Evolutionary conservation across 2,329 filamentous ascomycete species (phyloP), one percentile per base, ranked within the genome.

Genomic region (Leptographium flavum): DNA sequence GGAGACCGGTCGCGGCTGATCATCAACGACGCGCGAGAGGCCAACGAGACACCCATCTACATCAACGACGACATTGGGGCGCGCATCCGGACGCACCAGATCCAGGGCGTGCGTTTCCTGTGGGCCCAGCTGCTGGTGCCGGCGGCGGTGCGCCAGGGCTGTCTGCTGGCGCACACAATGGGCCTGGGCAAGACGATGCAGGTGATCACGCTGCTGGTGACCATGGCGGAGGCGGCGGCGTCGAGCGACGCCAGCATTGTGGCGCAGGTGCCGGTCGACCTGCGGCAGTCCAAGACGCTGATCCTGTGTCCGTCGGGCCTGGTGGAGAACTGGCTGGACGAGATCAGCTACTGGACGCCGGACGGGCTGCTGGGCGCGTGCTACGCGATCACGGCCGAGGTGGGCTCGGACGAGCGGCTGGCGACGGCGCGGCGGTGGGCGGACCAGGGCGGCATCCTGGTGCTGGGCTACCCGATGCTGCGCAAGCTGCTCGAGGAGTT

Each of bases 171-270:
- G 6, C 87, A 94, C 58, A 86, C 84, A 0, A 94, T 94, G 87
- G 88, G 88, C 2, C 64, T 94, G 3, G 87, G 87, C 15, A 95
- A 94, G 64, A 93, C 87, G 0, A 87, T 94, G 80, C 87, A 94
- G 63, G 76, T 87, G 6, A 86, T 94, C 48, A 83, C 86, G 1
- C 65, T 94, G n/a, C 71, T 95, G 6, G 72, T 83, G 15, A 79
- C 84, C 0, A 74, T 94, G 49, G 69, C 78, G 5, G 73, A 84
- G 52, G 76, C 85, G 3, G 70, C 76, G 4, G 57, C 58, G 19
- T 88, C 83, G 0, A 27, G 58, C 0, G 73, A 87, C 45, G 59
- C 63, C 1, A 59, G 65, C 0, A 63, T 90, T 6, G 62, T 61
- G 3, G 64, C 66, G 0, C 86, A 93, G 58, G 73, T 95, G 28